A percentile compares a stretch with the other conserved stretches of the same genome.
phyloP scores from a whole-genome alignment of 192 early-diverging fungal genomes.

The Anaeromyces robustus region DNA sequence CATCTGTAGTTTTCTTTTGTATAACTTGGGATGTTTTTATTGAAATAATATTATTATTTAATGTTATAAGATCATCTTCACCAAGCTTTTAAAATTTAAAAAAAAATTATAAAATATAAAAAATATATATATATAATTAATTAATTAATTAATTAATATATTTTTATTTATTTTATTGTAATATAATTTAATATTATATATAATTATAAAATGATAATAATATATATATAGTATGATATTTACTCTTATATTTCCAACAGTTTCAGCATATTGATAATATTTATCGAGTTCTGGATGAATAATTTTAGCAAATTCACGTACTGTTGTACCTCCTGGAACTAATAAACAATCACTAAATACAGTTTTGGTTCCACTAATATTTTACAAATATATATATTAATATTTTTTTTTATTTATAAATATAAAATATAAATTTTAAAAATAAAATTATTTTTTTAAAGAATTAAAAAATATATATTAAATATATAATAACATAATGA shows the following conservation, averaged over 20 bases:
- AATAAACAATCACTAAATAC: slow-evolving; percentile 64
- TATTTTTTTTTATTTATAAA: no score
- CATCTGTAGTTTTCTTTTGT: background rate
- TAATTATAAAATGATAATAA: slow-evolving; percentile 13
- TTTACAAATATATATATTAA: slow-evolving; percentile 1
- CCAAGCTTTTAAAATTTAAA: slow-evolving; percentile 23
- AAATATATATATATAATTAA: background rate
- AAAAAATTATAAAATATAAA: background rate
- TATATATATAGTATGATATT: slow-evolving; percentile 16
- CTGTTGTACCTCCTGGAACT: slow-evolving; percentile 52
- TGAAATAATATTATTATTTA: slow-evolving; percentile 41
- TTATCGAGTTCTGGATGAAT: slow-evolving; percentile 50
- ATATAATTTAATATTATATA: background rate
- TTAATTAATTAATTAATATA: background rate
- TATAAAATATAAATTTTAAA: no score
- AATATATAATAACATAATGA: no score
- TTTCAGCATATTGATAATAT: slow-evolving; percentile 58
- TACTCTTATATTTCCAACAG: slow-evolving; percentile 57
- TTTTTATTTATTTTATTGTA: background rate
- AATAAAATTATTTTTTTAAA: no score
- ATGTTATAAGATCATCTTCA: slow-evolving; percentile 40
- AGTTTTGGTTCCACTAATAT: slow-evolving; percentile 11
- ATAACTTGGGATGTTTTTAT: slow-evolving; percentile 40
- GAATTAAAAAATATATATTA: no score
- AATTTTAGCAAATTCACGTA: slow-evolving; percentile 55